Percentiles rank a stretch among this genome's conserved stretches.
phyloP scores from a whole-genome alignment of 345 rosid species.

The Bretschneidera sinensis region DNA sequence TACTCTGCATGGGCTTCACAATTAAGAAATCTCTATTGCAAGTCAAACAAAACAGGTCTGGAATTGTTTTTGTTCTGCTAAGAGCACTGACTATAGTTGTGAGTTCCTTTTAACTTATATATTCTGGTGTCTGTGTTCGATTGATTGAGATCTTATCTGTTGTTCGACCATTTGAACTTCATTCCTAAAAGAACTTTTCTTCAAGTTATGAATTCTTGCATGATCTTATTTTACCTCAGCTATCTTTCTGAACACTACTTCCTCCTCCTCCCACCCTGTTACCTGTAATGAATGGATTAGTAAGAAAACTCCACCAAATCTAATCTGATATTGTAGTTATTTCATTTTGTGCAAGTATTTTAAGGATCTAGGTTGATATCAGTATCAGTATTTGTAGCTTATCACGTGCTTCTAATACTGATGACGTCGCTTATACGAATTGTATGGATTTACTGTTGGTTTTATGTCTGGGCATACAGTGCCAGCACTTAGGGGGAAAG shows the following conservation, averaged over 20 bases:
- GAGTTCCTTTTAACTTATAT: too few relatives aligned
- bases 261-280: background rate
- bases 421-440: too few relatives aligned
- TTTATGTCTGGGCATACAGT: constrained; percentile 32
- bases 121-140: too few relatives aligned
- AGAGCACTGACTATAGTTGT: too few relatives aligned
- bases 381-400: background rate
- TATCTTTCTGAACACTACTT: background rate
- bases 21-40: too few relatives aligned
- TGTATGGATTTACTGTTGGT: too few relatives aligned
- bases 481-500: constrained; percentile 94
- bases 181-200: too few relatives aligned
- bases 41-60: too few relatives aligned
- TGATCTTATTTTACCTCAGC: background rate
- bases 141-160: too few relatives aligned
- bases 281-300: background rate
- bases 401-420: too few relatives aligned
- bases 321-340: background rate
- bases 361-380: background rate
- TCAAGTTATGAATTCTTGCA: background rate
- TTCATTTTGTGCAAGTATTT: background rate
- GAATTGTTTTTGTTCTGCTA: too few relatives aligned
- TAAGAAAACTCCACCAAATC: background rate
- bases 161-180: background rate
- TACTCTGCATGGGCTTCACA: too few relatives aligned